A percentile compares a stretch with the other conserved stretches of the same genome.
phyloP scores from a whole-genome alignment of 352 stramenopile species.

The Phytophthora aleatoria region DNA sequence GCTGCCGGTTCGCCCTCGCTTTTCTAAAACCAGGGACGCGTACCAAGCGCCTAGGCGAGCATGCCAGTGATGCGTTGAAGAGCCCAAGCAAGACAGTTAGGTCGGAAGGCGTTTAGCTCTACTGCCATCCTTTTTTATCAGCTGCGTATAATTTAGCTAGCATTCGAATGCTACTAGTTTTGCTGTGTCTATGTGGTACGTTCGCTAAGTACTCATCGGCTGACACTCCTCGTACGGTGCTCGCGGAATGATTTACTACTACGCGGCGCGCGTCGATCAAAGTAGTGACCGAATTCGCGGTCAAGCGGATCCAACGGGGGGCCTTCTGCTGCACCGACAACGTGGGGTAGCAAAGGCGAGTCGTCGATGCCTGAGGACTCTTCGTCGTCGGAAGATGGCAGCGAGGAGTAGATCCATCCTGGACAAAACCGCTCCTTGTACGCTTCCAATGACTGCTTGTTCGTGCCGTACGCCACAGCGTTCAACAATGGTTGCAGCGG shows the following conservation, averaged over 20 bases:
- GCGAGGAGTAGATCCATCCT: constrained; percentile 64
- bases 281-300: constrained; percentile 49
- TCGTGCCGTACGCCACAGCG: constrained; percentile 69
- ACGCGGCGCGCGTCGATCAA: constrained; percentile 23
- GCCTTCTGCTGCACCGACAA: constrained; percentile 12
- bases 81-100: constrained; percentile 23
- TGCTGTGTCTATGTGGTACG: constrained; percentile 4
- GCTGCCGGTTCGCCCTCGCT: constrained; percentile 59
- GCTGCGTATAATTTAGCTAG: constrained; percentile 31
- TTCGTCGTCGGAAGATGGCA: constrained; percentile 72
- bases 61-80: constrained; percentile 14
- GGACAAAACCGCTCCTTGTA: constrained; percentile 75
- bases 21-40: constrained; percentile 47
- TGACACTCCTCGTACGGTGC: constrained; percentile 17
- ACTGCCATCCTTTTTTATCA: constrained; percentile 31
- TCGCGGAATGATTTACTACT: constrained; percentile 22
- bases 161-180: constrained; percentile 21
- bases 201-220: constrained; percentile 3
- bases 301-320: constrained; percentile 35
- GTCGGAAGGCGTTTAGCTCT: constrained; percentile 24
- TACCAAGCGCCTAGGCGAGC: not conserved
- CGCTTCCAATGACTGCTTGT: constrained; percentile 70
- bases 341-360: constrained; percentile 34
- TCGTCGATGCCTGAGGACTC: constrained; percentile 62
- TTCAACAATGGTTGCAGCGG: constrained; percentile 75